phyloP scores from a whole-genome alignment of 1,284 basidiomycete genomes.

The Rhodotorula sp. region DNA sequence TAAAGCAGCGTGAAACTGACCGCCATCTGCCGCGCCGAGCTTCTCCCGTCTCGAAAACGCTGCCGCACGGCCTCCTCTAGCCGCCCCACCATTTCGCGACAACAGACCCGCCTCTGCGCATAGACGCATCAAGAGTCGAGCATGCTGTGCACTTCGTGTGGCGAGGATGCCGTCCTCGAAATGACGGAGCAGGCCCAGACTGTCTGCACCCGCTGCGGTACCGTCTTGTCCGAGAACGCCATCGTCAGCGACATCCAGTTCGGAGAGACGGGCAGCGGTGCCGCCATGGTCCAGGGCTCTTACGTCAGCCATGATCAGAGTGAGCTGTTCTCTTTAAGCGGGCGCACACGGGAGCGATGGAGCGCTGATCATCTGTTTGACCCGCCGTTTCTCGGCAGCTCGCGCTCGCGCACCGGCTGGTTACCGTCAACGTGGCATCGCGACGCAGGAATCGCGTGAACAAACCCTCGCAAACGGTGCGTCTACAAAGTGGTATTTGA shows the following conservation, averaged over 20 bases:
- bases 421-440: slow-evolving; percentile 65
- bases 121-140: too few species aligned
- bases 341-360: too few species aligned
- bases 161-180: slow-evolving; percentile 34
- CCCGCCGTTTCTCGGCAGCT: slow-evolving; percentile 53
- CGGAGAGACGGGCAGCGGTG: slow-evolving; percentile 86
- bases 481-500: slow-evolving; percentile 36
- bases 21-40: not conserved
- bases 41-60: not conserved
- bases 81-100: not conserved
- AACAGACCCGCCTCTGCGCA: not conserved
- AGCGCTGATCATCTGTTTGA: not conserved
- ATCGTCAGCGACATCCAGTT: slow-evolving; percentile 94
- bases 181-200: slow-evolving; percentile 36
- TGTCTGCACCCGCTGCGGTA: slow-evolving; percentile 38
- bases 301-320: slow-evolving; percentile 91
- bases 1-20: too few species aligned
- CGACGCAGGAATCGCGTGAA: slow-evolving; percentile 69
- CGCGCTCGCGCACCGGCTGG: slow-evolving; percentile 75
- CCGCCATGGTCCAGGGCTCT: slow-evolving; percentile 91
- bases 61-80: not conserved
- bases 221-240: slow-evolving; percentile 82
- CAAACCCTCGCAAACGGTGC: slow-evolving; percentile 83
- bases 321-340: slow-evolving; percentile 54
- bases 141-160: slow-evolving; percentile 38